Evolutionary conservation across 805 yeast genomes (phyloP).

Genomic region (Aciculoconidium aculeatum): DNA sequence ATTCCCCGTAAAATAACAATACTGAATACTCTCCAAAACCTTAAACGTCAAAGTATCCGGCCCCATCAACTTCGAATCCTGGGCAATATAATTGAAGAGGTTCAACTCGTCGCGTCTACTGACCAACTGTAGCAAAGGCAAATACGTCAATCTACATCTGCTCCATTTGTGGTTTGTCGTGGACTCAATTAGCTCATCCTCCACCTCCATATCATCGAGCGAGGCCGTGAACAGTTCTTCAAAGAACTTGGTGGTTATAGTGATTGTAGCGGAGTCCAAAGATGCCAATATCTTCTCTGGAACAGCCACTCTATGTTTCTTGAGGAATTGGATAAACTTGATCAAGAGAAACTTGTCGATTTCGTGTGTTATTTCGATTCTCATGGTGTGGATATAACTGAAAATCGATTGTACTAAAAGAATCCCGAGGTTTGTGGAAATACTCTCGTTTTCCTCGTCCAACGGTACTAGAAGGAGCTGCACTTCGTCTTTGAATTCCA

Average conservation of each 20-base stretch:
- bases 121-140: conserved; percentile 31
- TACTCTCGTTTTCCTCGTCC: no score
- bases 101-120: conserved; percentile 29
- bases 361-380: conserved; percentile 6
- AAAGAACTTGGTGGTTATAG: conserved; percentile 25
- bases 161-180: conserved; percentile 32
- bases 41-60: conserved; percentile 10
- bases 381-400: no score
- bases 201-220: conserved; percentile 10
- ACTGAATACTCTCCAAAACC: conserved; percentile 20
- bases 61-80: conserved; percentile 5
- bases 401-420: no score
- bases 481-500: no score
- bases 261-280: conserved; percentile 20
- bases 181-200: conserved; percentile 18
- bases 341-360: conserved; percentile 19
- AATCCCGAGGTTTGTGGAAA: no score
- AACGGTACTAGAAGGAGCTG: no score
- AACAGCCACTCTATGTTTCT: no score
- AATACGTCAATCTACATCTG: conserved; percentile 28
- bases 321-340: conserved; percentile 10
- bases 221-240: conserved; percentile 25
- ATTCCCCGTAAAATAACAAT: conserved; percentile 34
- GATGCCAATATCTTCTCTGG: no score
- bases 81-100: conserved; percentile 22